Evolutionary conservation across 306 rosid genomes (phyloP).

Genomic region (Elaeagnus macrophylla): DNA sequence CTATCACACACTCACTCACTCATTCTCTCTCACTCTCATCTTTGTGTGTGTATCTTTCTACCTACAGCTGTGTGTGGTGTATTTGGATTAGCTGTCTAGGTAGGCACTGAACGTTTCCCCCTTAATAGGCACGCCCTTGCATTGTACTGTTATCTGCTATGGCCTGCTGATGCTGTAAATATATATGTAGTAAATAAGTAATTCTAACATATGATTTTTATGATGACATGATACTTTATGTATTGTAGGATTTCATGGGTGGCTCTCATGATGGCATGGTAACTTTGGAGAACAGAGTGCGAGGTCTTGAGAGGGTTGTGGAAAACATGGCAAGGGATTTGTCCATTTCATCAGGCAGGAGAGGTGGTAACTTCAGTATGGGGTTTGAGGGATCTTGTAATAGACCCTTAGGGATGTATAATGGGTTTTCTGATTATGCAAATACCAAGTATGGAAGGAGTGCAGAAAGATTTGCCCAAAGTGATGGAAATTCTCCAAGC

Average conservation of each 20-base stretch:
- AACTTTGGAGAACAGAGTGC: conserved; percentile 90
- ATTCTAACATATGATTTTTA: too few species aligned
- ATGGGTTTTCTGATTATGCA: conserved; percentile 64
- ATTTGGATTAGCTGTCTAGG: too few species aligned
- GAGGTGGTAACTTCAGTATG: conserved; percentile 54
- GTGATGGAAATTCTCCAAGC: conserved; percentile 61
- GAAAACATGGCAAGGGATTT: conserved; percentile 94
- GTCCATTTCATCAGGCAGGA: conserved; percentile 78
- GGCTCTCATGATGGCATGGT: conserved; percentile 98
- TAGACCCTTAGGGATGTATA: conserved; percentile 68
- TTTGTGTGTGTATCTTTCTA: too few species aligned
- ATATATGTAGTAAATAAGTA: too few species aligned
- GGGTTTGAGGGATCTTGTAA: conserved; percentile 76
- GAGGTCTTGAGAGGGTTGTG: conserved; percentile 95
- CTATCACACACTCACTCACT: too few species aligned
- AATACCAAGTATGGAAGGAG: conserved; percentile 68
- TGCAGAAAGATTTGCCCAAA: conserved; percentile 69
- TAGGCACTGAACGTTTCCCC: too few species aligned
- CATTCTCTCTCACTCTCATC: not conserved
- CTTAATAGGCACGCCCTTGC: too few species aligned
- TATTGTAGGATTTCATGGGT: conserved; percentile 95
- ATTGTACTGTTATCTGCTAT: too few species aligned
- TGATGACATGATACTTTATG: not conserved
- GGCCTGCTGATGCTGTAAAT: too few species aligned
- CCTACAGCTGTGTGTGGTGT: too few species aligned